These are phyloP conservation scores for Hippophae gyantsensis DNA, from an alignment of 306 rosid species.

Conservation along the genomic window DNA sequence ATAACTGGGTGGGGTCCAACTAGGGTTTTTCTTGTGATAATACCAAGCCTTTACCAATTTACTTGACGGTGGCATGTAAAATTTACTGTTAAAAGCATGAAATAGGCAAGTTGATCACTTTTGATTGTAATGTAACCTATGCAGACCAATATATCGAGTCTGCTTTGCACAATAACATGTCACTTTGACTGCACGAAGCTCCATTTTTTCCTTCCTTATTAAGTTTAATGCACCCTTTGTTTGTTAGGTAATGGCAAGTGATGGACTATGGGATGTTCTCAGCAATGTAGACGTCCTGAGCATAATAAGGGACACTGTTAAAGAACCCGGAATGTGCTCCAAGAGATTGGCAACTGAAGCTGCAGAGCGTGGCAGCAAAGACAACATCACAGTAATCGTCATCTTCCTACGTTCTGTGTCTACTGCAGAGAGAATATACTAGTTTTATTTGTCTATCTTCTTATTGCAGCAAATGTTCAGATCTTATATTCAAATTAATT, in stretches of 20 bases:
- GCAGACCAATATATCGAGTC: neutral
- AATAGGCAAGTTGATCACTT: no score
- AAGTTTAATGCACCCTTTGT: neutral
- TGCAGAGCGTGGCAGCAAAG: conserved; percentile 79
- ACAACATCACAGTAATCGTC: conserved; percentile 77
- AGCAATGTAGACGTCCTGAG: conserved; percentile 56
- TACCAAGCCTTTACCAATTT: no score
- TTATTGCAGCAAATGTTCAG: neutral
- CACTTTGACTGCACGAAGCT: neutral
- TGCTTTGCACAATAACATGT: neutral
- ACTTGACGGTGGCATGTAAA: no score
- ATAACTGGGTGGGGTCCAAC: no score
- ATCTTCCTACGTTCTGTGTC: conserved; percentile 67
- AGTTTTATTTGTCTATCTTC: conserved; percentile 11
- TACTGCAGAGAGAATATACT: conserved; percentile 84
- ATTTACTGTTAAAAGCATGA: no score
- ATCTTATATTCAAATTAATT: neutral
- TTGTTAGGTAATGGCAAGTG: conserved; percentile 81
- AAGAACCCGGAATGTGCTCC: conserved; percentile 92
- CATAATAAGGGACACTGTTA: conserved; percentile 69
- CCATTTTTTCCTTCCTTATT: neutral
- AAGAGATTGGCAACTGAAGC: conserved; percentile 91
- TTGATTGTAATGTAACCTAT: no score
- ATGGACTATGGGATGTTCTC: conserved; percentile 89
- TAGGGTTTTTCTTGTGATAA: no score